Evolutionary conservation across 179 eudicot genomes (phyloP).

Genomic region (Beta macrorhiza): DNA sequence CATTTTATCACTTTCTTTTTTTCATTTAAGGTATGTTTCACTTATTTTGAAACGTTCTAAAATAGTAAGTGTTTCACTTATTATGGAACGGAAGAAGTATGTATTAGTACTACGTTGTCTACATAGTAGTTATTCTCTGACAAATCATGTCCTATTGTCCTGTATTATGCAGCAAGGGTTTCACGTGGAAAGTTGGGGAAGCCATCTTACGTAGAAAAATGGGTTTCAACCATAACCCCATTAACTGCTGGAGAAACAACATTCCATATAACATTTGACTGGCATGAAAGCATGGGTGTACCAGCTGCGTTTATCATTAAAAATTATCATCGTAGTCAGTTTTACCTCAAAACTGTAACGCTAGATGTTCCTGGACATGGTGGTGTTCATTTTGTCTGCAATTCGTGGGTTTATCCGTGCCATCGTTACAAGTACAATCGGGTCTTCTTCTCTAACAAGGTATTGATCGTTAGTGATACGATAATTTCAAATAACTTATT

Average conservation of each 20-base stretch:
- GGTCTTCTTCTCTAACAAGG: conserved; percentile 87
- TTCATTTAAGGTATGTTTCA: no score
- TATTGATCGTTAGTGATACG: conserved; percentile 18
- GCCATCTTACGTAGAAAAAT: conserved; percentile 55
- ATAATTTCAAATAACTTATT: no score
- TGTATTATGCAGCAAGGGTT: conserved; percentile 38
- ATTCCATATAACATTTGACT: conserved; percentile 59
- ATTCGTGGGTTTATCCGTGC: conserved; percentile 91
- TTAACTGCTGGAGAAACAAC: conserved; percentile 48
- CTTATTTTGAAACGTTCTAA: no score
- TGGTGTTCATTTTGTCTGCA: conserved; percentile 58
- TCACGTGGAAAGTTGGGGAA: conserved; percentile 57
- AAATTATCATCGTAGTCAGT: conserved; percentile 65
- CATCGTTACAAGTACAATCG: conserved; percentile 68
- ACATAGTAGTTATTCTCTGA: no score
- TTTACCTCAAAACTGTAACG: conserved; percentile 69
- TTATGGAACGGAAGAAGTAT: no score
- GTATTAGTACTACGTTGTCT: no score
- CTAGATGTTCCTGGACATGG: conserved; percentile 74
- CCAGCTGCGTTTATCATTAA: conserved; percentile 73
- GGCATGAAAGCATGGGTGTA: conserved; percentile 68
- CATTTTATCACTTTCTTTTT: no score
- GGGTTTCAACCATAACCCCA: conserved; percentile 51
- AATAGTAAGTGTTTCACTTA: no score
- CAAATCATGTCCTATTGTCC: neutral